These are phyloP conservation scores for Mycena rebaudengoi DNA, from an alignment of 768 basidiomycete genomes.

Conservation along the genomic window DNA sequence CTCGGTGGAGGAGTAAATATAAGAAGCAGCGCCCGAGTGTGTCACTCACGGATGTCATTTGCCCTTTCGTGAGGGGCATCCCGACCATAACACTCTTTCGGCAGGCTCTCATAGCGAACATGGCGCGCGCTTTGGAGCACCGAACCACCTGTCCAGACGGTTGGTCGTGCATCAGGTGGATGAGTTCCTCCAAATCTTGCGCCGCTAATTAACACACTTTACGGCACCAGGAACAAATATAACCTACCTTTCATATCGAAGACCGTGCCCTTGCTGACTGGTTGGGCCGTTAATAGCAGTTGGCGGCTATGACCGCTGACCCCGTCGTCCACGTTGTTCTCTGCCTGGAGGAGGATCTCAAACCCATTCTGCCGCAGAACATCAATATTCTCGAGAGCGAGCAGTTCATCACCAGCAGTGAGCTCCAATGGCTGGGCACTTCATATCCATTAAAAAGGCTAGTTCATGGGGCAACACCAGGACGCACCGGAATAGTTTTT, in stretches of 20 bases:
- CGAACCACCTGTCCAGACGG: constrained; percentile 86
- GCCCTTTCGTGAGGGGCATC: constrained; percentile 74
- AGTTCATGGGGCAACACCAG: not conserved
- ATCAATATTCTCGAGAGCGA: constrained; percentile 89
- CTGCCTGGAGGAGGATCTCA: constrained; percentile 63
- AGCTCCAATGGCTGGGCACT: constrained; percentile 85
- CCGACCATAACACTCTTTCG: constrained; percentile 97
- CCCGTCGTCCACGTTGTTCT: constrained; percentile 50
- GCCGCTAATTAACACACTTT: constrained; percentile 7
- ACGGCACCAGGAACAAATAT: not conserved
- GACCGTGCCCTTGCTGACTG: constrained; percentile 89
- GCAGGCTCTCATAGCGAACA: constrained; percentile 98
- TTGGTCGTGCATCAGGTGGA: constrained; percentile 83
- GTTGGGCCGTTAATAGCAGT: constrained; percentile 80
- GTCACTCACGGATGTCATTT: constrained; percentile 77
- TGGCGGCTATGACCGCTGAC: constrained; percentile 47
- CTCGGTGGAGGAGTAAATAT: constrained; percentile 43
- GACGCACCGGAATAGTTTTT: constrained; percentile 80
- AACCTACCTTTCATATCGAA: constrained; percentile 86
- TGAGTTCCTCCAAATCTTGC: constrained; percentile 90
- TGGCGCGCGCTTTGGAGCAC: constrained; percentile 90
- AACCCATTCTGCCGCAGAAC: constrained; percentile 89
- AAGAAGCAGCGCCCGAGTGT: not conserved
- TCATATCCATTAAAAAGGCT: constrained; percentile 6
- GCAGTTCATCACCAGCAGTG: constrained; percentile 88